Evolutionary conservation across 495 filamentous ascomycete genomes (phyloP), one percentile per base, ranked within the genome.

Genomic region (Neurospora sp.): DNA sequence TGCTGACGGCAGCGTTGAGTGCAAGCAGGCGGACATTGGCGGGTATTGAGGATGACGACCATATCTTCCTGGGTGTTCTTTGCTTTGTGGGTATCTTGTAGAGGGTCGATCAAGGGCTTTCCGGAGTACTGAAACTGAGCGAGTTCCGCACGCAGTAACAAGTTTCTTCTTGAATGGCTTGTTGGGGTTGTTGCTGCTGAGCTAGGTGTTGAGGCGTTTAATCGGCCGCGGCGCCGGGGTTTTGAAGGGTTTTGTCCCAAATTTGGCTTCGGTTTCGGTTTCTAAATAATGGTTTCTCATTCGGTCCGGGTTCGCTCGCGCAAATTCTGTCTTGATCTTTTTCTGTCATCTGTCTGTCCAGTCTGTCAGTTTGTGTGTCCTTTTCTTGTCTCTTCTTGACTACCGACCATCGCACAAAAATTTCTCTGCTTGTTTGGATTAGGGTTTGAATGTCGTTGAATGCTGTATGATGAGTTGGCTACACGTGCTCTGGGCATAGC

Each of bases 1-100:
- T 40, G 79, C 80, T 11, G 72, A 75, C 38, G 80, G 78, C 31
- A 31, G 48, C 27, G 14, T 66, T 35, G 38, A 68, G 27, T 10
- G 44, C 42, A 35, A 73, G 22, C 22, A 35, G 44, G 11, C 68
- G 18, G 40, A 71, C 41, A 14, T 16, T 16, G 41, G 2, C 40
- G 12, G n/a, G 14, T 46, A 69, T 14, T 37, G 66, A 70, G 16
- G 40, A 9, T 27, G 37, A 73, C 27, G 27, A 22, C 4, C 35
- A 71, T 27, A 12, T 69, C 12, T 61, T 2, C 53, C 12, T 37
- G 35, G 48, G 22, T 12, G 53, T 35, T 61, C 1, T 61, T 12
- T 9, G 3, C 12, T 31, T 59, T 59, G 53, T 16, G 27, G 53
- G 22, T 9, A 9, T 16, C 22, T 37, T 66, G 53, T 66, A 10